Percentiles rank a stretch among this genome's conserved stretches.
Evolutionary conservation across 2,329 filamentous ascomycete genomes (phyloP).

Genomic region (Fonsecaea erecta): DNA sequence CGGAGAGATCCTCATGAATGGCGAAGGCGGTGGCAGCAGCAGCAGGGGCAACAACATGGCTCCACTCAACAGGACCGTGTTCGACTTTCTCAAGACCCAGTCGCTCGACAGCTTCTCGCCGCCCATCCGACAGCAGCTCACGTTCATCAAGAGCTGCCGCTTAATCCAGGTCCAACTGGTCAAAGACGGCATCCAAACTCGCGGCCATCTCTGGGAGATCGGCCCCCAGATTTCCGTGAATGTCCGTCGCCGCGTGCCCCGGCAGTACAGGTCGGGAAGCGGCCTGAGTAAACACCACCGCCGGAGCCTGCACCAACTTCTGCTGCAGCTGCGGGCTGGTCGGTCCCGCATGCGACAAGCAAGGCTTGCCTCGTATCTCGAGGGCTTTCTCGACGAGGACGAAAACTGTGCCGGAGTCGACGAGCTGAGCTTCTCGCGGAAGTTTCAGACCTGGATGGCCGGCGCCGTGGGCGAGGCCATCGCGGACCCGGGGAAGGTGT

Average conservation of each 20-base stretch:
- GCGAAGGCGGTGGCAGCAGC: neutral
- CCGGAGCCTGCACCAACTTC: neutral
- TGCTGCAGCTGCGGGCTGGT: neutral
- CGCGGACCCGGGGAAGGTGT: neutral
- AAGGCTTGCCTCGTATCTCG: neutral
- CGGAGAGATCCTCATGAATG: slow-evolving; percentile 13
- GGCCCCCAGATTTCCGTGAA: neutral
- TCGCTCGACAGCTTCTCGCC: neutral
- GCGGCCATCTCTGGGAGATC: neutral
- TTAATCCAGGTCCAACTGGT: slow-evolving; percentile 1
- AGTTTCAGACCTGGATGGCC: neutral
- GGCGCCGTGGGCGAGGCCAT: neutral
- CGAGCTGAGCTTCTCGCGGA: neutral
- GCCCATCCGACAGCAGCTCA: slow-evolving; percentile 2
- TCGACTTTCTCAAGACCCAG: neutral
- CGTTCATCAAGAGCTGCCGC: slow-evolving; percentile 18
- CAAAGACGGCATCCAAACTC: neutral
- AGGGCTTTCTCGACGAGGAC: neutral
- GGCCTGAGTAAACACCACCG: neutral
- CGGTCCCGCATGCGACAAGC: neutral
- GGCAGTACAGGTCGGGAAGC: neutral
- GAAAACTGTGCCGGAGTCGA: neutral
- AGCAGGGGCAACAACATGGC: neutral
- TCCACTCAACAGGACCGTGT: neutral
- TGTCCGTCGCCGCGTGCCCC: neutral